These are phyloP conservation scores for Aspergillus awamori DNA, from an alignment of 2,329 filamentous ascomycete species.

Conservation along the genomic window DNA sequence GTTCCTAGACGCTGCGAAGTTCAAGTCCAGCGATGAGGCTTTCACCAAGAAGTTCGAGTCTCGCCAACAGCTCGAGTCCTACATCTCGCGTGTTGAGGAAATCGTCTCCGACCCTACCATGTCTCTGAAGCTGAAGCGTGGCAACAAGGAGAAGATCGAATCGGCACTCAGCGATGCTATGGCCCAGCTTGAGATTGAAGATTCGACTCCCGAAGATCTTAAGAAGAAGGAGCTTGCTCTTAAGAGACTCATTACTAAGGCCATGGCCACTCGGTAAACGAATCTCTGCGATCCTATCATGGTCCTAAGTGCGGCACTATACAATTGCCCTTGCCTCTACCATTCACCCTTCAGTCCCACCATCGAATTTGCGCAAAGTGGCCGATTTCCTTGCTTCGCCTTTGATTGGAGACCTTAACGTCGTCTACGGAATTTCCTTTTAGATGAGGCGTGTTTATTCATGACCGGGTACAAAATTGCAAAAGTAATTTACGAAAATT, in stretches of 20 bases:
- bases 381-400: constrained; percentile 10
- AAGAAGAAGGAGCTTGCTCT: constrained; percentile 99
- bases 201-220: constrained; percentile 86
- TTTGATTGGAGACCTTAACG: constrained; percentile 7
- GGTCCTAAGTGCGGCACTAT: not conserved
- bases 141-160: constrained; percentile 99
- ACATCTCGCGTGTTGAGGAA: constrained; percentile 98
- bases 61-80: constrained; percentile 98
- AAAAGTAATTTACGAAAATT: constrained; percentile 32
- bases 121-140: constrained; percentile 96
- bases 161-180: constrained; percentile 94
- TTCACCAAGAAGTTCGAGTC: constrained; percentile 99
- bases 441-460: constrained; percentile 25
- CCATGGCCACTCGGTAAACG: constrained; percentile 85
- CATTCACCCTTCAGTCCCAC: constrained; percentile 15
- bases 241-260: constrained; percentile 98
- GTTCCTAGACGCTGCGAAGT: constrained; percentile 81
- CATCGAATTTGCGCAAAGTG: constrained; percentile 14
- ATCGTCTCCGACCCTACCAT: constrained; percentile 95
- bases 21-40: constrained; percentile 96
- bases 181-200: constrained; percentile 94
- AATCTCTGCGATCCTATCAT: not conserved
- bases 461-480: constrained; percentile 16
- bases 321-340: not conserved
- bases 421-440: constrained; percentile 6